Conservation (phyloP, 306 rosid genomes). For the Dryas alaskensis region DNA sequence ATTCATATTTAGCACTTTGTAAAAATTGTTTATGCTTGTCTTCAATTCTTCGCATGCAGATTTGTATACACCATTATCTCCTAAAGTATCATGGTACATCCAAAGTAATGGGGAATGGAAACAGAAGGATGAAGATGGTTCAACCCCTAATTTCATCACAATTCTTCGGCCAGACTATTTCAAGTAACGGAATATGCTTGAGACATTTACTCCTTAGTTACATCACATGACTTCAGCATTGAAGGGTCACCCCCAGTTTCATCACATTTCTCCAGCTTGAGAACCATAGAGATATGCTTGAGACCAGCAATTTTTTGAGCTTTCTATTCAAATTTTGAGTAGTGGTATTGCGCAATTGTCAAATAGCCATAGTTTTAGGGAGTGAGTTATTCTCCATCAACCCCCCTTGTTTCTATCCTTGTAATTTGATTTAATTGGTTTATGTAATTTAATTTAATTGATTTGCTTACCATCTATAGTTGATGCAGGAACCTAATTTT, state of each 20-base stretch:
- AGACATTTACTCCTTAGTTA: not conserved
- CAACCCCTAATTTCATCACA: slow-evolving; percentile 45
- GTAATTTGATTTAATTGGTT: slow-evolving; percentile 4
- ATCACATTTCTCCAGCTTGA: not conserved
- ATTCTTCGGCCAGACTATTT: slow-evolving; percentile 67
- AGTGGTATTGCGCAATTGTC: slow-evolving; percentile 8
- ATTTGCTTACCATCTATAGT: not conserved
- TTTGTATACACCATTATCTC: slow-evolving; percentile 62
- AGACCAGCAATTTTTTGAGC: not conserved
- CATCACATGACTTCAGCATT: not conserved
- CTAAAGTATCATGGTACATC: slow-evolving; percentile 71
- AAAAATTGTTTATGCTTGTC: slow-evolving; percentile 2
- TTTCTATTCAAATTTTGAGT: slow-evolving; percentile 12
- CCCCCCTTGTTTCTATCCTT: not conserved
- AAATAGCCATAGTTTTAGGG: slow-evolving; percentile 6
- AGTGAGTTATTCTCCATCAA: not conserved
- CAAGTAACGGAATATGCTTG: slow-evolving; percentile 37
- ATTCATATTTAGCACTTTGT: not conserved
- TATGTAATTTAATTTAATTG: not conserved
- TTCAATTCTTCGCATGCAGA: slow-evolving; percentile 42
- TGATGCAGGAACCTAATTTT: not conserved
- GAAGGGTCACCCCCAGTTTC: not conserved
- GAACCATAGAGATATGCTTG: not conserved
- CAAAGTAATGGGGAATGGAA: slow-evolving; percentile 66
- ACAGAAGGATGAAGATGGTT: slow-evolving; percentile 58